Evolutionary conservation across 305 asterid species (phyloP).

Genomic region (Andrographis paniculata): DNA sequence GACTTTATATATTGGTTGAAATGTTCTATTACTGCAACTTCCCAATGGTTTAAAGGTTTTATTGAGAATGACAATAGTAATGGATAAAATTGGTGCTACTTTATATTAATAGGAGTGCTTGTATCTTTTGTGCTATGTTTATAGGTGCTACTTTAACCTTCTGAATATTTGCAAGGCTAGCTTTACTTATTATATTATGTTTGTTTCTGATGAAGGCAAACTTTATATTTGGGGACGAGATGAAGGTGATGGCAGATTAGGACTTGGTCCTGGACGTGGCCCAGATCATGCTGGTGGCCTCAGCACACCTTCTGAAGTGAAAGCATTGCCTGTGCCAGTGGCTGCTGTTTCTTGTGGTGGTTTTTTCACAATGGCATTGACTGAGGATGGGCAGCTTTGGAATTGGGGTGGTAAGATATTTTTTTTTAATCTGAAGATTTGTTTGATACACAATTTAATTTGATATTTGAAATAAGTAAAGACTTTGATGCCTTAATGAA

Average conservation of each 20-base stretch:
- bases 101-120: no score
- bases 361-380: constrained; percentile 87
- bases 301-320: constrained; percentile 72
- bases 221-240: constrained; percentile 94
- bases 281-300: constrained; percentile 84
- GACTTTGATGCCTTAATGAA: no score
- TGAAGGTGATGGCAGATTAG: constrained; percentile 96
- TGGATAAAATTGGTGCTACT: no score
- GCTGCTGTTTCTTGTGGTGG: constrained; percentile 96
- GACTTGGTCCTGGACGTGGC: constrained; percentile 93
- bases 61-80: no score
- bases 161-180: background rate
- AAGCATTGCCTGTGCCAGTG: constrained; percentile 58
- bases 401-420: constrained; percentile 94
- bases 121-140: no score
- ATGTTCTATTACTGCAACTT: no score
- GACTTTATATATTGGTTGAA: no score
- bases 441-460: no score
- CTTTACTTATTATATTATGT: background rate
- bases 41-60: no score
- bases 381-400: constrained; percentile 87
- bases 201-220: constrained; percentile 17
- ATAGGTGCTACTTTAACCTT: no score
- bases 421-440: no score
- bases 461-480: no score